Conservation (phyloP, 2,329 filamentous ascomycete genomes). For the Gaeumannomyces tritici region DNA sequence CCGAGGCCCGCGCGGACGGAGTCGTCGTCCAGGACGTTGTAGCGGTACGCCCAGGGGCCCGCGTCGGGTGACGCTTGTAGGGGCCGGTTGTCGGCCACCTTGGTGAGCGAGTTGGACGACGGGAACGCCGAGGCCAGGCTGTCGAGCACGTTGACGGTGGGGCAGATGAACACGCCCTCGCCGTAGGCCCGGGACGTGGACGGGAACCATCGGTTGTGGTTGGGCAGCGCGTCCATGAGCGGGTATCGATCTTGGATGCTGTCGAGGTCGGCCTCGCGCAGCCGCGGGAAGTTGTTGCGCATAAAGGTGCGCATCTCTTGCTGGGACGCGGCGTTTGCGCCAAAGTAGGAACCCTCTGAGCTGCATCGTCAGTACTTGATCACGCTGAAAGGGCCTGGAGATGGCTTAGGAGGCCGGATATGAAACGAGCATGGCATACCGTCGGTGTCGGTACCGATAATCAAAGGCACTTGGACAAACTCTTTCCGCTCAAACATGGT, state of each 20-base stretch:
- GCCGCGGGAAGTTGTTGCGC: conserved; percentile 33
- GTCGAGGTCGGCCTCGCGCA: conserved; percentile 17
- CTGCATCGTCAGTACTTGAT: background rate
- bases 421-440: conserved; percentile 17
- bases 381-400: background rate
- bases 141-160: conserved; percentile 27
- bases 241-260: conserved; percentile 30
- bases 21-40: conserved; percentile 32
- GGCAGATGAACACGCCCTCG: conserved; percentile 35
- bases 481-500: conserved; percentile 25
- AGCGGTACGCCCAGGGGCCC: conserved; percentile 34
- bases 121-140: conserved; percentile 12
- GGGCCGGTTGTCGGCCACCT: conserved; percentile 4
- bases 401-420: no score
- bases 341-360: conserved; percentile 37
- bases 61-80: background rate
- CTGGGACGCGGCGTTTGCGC: conserved; percentile 22
- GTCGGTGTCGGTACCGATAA: conserved; percentile 34
- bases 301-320: conserved; percentile 29
- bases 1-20: conserved; percentile 28
- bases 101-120: background rate
- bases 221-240: conserved; percentile 20
- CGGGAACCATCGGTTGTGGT: conserved; percentile 33
- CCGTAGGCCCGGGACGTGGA: conserved; percentile 31
- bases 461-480: conserved; percentile 32